Evolutionary conservation across 2,329 filamentous ascomycete genomes (phyloP).

Genomic region (Penicillium decumbens): DNA sequence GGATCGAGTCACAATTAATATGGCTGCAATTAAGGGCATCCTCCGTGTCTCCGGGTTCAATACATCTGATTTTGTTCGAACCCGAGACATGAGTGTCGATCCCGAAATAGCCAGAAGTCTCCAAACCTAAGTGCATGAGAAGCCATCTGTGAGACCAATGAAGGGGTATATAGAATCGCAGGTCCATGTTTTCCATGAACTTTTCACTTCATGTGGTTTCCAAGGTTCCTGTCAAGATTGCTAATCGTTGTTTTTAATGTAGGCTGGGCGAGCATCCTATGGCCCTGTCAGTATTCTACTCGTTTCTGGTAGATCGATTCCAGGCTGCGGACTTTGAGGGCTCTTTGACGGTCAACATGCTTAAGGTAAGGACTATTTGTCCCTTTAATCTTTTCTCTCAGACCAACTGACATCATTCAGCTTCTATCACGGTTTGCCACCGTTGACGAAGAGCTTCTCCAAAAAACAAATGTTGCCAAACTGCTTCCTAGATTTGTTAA

Average conservation of each 20-base stretch:
- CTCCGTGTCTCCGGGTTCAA: background rate
- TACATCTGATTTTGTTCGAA: background rate
- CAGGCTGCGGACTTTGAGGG: constrained; percentile 47
- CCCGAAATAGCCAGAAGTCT: background rate
- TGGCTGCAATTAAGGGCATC: constrained; percentile 29
- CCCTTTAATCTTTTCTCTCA: background rate
- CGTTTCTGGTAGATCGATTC: constrained; percentile 47
- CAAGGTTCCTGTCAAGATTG: background rate
- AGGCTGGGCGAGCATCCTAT: constrained; percentile 50
- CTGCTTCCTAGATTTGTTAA: constrained; percentile 55
- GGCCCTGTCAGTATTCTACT: constrained; percentile 45
- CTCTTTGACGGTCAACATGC: constrained; percentile 40
- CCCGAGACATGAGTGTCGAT: background rate
- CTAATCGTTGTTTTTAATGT: background rate
- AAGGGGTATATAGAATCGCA: background rate
- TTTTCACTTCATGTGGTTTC: background rate
- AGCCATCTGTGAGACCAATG: background rate
- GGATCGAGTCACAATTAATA: constrained; percentile 23
- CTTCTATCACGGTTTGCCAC: constrained; percentile 54
- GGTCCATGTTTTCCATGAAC: background rate
- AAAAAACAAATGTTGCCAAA: constrained; percentile 58
- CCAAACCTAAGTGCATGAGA: background rate
- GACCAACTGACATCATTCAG: constrained; percentile 33
- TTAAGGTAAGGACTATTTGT: constrained; percentile 38
- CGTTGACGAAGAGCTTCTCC: constrained; percentile 54